Evolutionary conservation across 2,329 filamentous ascomycete genomes (phyloP).

Genomic region (Dactylellina parvicollis): DNA sequence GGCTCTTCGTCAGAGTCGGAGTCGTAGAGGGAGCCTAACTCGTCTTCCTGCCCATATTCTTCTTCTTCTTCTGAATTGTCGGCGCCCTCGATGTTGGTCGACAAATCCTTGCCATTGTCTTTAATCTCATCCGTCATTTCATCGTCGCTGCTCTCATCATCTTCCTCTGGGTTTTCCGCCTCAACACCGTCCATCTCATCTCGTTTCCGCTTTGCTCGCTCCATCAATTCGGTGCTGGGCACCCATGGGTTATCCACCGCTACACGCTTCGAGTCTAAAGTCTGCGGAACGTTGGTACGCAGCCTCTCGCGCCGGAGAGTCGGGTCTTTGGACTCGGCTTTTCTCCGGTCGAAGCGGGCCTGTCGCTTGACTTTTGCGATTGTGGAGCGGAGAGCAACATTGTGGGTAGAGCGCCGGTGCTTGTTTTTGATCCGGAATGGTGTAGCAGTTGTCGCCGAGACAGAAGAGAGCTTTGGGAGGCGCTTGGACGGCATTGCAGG

Average conservation of each 20-base stretch:
- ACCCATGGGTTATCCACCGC: conserved; percentile 49
- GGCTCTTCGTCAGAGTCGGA: conserved; percentile 65
- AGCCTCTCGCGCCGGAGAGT: conserved; percentile 77
- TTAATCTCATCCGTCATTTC: conserved; percentile 61
- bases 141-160: conserved; percentile 60
- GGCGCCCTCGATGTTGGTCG: conserved; percentile 63
- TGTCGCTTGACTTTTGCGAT: conserved; percentile 79
- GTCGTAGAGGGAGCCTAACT: conserved; percentile 83
- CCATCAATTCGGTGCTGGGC: conserved; percentile 42
- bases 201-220: conserved; percentile 32
- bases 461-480: not conserved
- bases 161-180: conserved; percentile 7
- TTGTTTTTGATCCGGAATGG: conserved; percentile 76
- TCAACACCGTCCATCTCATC: conserved; percentile 36
- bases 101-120: conserved; percentile 64
- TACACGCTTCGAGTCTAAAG: conserved; percentile 85
- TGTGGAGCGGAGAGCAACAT: conserved; percentile 81
- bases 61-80: conserved; percentile 54
- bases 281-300: conserved; percentile 79
- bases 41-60: conserved; percentile 65
- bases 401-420: conserved; percentile 77
- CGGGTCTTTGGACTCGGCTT: conserved; percentile 86
- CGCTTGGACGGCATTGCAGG: conserved; percentile 36
- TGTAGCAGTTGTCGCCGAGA: not conserved
- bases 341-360: conserved; percentile 79